A percentile compares a stretch with the other conserved stretches of the same genome.
Conservation (phyloP, 148 eudicot genomes). For the Agrostemma githago region DNA sequence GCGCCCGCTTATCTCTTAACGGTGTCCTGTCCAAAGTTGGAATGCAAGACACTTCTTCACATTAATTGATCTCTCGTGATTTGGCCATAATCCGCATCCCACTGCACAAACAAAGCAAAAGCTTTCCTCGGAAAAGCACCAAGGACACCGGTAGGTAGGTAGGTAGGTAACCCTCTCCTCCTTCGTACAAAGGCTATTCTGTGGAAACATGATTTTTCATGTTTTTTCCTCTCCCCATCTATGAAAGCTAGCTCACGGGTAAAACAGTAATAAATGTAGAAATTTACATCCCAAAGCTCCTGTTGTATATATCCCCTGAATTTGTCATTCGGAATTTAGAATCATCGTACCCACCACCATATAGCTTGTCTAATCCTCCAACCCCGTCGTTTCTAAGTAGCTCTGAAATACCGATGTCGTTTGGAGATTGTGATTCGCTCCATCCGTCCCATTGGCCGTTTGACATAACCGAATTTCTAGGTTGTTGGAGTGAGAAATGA, state of each 20-base stretch:
- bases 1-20: slow-evolving; percentile 13
- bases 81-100: slow-evolving; percentile 20
- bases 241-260: slow-evolving; percentile 16
- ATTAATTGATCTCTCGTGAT: slow-evolving; percentile 1
- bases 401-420: slow-evolving; percentile 47
- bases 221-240: slow-evolving; percentile 24
- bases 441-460: slow-evolving; percentile 75
- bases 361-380: slow-evolving; percentile 60
- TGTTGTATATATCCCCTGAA: slow-evolving; percentile 61
- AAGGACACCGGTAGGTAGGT: slow-evolving; percentile 17
- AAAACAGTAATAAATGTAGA: slow-evolving; percentile 11
- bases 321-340: slow-evolving; percentile 58
- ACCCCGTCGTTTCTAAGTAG: slow-evolving; percentile 57
- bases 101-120: slow-evolving; percentile 18
- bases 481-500: slow-evolving; percentile 45
- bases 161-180: neutral
- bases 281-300: slow-evolving; percentile 71
- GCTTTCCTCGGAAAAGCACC: slow-evolving; percentile 17
- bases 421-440: slow-evolving; percentile 38
- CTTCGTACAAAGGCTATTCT: slow-evolving; percentile 12
- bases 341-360: slow-evolving; percentile 61
- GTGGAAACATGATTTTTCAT: slow-evolving; percentile 11
- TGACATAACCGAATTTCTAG: slow-evolving; percentile 44
- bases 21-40: slow-evolving; percentile 16
- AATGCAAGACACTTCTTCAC: slow-evolving; percentile 22